Evolutionary conservation across 345 rosid genomes (phyloP).

Genomic region (Nephelium lappaceum): DNA sequence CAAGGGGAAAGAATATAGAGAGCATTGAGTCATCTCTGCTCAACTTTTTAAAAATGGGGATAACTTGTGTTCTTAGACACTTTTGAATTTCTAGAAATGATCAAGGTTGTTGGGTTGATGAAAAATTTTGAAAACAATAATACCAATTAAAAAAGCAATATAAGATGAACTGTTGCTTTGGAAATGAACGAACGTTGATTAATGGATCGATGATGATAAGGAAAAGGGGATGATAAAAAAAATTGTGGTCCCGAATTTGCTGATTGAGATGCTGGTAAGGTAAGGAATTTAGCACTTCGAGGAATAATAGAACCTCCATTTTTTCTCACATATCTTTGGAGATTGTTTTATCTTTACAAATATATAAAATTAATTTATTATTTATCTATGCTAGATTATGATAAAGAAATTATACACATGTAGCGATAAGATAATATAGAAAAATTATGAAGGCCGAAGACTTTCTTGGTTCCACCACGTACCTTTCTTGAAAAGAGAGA

Average conservation of each 20-base stretch:
- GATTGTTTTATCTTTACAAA: not conserved
- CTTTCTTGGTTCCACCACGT: too few relatives aligned
- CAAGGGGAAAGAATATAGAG: too few relatives aligned
- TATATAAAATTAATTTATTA: too few relatives aligned
- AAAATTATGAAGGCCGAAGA: too few relatives aligned
- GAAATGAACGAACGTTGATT: not conserved
- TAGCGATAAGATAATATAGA: too few relatives aligned
- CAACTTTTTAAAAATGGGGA: not conserved
- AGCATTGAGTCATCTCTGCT: not conserved
- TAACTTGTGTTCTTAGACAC: not conserved
- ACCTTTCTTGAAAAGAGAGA: too few relatives aligned
- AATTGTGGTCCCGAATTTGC: constrained; percentile 14
- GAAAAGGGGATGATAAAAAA: not conserved
- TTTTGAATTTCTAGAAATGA: not conserved
- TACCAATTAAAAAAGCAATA: not conserved
- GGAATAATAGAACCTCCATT: not conserved
- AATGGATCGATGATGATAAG: not conserved
- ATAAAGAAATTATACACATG: too few relatives aligned
- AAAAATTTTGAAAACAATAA: not conserved
- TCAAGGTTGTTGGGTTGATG: not conserved
- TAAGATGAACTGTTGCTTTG: too few relatives aligned
- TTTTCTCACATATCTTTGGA: constrained; percentile 3
- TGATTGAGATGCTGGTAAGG: not conserved
- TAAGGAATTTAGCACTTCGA: constrained; percentile 26
- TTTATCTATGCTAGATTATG: too few relatives aligned